Evolutionary conservation across 352 stramenopile species (phyloP).

Genomic region (Albugo candida): DNA sequence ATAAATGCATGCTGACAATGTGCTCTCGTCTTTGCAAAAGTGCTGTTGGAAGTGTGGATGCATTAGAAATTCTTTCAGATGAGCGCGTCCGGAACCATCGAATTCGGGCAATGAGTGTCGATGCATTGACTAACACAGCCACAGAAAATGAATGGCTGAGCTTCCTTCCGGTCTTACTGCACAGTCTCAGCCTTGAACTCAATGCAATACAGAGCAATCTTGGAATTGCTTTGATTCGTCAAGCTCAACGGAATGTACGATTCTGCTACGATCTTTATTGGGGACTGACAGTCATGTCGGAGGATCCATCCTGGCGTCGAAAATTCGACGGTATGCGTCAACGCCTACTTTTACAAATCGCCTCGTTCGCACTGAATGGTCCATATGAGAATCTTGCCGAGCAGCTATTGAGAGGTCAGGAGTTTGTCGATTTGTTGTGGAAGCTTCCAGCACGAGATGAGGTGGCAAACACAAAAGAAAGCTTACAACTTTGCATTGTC

Average conservation of each 20-base stretch:
- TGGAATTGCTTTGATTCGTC: conserved; percentile 38
- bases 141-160: conserved; percentile 66
- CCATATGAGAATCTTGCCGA: conserved; percentile 34
- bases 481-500: too few species aligned
- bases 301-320: conserved; percentile 50
- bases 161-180: conserved; percentile 48
- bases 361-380: conserved; percentile 15
- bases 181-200: conserved; percentile 49
- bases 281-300: conserved; percentile 62
- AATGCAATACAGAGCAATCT: conserved; percentile 44
- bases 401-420: conserved; percentile 64
- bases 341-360: conserved; percentile 44
- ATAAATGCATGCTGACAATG: conserved; percentile 80
- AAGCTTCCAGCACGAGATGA: conserved; percentile 55
- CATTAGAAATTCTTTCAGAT: conserved; percentile 53
- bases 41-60: conserved; percentile 54
- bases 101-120: conserved; percentile 37
- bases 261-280: conserved; percentile 79
- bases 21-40: conserved; percentile 60
- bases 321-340: conserved; percentile 71
- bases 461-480: conserved; percentile 6
- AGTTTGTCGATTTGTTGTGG: conserved; percentile 67
- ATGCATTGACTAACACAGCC: conserved; percentile 37
- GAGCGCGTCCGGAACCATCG: conserved; percentile 35
- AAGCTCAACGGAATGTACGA: conserved; percentile 53